Percentiles rank a stretch among this genome's conserved stretches.
These are phyloP conservation scores for Aspergillus ibericus DNA, from an alignment of 2,329 filamentous ascomycete genomes.

Conservation along the genomic window DNA sequence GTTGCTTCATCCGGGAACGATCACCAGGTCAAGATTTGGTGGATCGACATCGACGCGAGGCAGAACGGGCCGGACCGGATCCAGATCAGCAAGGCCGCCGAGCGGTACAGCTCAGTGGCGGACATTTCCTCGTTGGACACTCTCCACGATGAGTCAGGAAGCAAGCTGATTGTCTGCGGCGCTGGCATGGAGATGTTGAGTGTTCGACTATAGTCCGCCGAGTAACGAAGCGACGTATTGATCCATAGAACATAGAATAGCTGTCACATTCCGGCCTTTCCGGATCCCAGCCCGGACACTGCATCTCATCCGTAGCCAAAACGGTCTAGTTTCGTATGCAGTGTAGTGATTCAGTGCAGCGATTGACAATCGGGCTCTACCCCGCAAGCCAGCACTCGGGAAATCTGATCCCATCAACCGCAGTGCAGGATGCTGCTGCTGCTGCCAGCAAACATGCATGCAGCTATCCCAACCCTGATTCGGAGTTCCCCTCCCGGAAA, in stretches of 20 bases:
- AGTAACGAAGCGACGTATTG: constrained; percentile 16
- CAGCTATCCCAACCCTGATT: not conserved
- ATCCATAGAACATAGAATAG: not conserved
- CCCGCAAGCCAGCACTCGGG: not conserved
- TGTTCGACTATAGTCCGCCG: not conserved
- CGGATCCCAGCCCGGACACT: not conserved
- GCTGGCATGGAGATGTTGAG: constrained; percentile 52
- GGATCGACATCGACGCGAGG: constrained; percentile 30
- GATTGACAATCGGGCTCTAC: not conserved
- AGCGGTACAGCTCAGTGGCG: constrained; percentile 52
- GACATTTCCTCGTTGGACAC: constrained; percentile 56
- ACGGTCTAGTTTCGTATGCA: constrained; percentile 4
- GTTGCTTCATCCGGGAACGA: constrained; percentile 48
- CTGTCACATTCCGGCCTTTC: not conserved
- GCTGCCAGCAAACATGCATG: too few relatives aligned
- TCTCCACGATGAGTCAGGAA: constrained; percentile 20
- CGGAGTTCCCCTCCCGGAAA: not conserved
- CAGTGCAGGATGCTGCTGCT: not conserved
- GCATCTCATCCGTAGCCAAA: constrained; percentile 7
- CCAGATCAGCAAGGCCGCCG: constrained; percentile 24
- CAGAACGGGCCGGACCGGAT: constrained; percentile 22
- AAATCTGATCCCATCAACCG: not conserved
- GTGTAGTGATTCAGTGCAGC: too few relatives aligned
- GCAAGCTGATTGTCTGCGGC: constrained; percentile 46
- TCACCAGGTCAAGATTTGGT: constrained; percentile 49